Base-by-base conservation (phyloP, 2,329 filamentous ascomycete species). In the Epichloe baconii region DNA sequence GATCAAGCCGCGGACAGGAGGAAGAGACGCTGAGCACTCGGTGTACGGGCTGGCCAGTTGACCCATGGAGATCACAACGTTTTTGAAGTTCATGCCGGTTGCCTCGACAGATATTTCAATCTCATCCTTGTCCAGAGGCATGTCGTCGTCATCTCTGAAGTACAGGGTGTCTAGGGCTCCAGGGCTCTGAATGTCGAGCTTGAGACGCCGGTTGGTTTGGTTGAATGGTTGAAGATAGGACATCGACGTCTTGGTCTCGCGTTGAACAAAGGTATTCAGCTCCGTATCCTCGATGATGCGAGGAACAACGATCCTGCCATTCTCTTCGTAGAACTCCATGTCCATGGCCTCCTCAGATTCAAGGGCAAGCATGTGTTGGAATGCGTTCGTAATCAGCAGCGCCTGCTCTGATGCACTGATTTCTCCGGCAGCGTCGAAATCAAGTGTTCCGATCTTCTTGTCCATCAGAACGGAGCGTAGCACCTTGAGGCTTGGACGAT, bases 381-480 rank as follows among this genome's bases (percentile, higher is more conserved):
- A 17, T 8, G 40, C 37, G 5, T 49, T 17, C 7, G 17, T 23
- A 17, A 49, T 42, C 12, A 49, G 31, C 26, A 14, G 31, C 14
- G 47, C 40, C 40, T 44, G 31, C 19, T 43, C 38, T 2, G 47
- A 36, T 36, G 17, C 26, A 21, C 11, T 23, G 23, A 31, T 52
- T 12, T 62, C 8, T 59, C 55, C 4, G 66, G 66, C 36, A 43
- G 47, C 47, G 31, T 75, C 70, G 1, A 76, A 60, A 47, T 76
- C 73, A 0, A 77, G 61, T 1, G 69, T 73, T 1, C 70, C 69
- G 15, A 72, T 70, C 12, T 64, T 64, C 46, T 73, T 68, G 23
- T 66, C 65, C 1, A 69, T 68, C 73, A 1, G 73, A 74, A 1
- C 73, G 71, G 21, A 75, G 64, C 1, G 68, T 70, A n/a, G n/a